A percentile compares a stretch with the other conserved stretches of the same genome.
phyloP scores from a whole-genome alignment of 305 asterid genomes.

The Rubia tinctorum region DNA sequence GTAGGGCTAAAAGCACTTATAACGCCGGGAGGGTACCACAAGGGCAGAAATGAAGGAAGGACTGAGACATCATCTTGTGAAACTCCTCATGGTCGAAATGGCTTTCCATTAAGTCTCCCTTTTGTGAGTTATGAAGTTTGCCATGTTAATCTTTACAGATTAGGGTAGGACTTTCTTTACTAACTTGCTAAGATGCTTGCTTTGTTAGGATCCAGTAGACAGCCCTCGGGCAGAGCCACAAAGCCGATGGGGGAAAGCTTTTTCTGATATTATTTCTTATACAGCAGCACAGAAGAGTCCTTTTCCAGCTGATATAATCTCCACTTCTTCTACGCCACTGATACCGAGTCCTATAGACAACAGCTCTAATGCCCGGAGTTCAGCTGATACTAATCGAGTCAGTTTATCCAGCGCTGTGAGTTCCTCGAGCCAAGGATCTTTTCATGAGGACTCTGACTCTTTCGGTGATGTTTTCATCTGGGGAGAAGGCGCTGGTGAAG shows the following conservation, averaged over 20 bases:
- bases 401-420: conserved; percentile 93
- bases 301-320: conserved; percentile 33
- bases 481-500: conserved; percentile 79
- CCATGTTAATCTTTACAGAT: conserved; percentile 9
- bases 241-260: conserved; percentile 73
- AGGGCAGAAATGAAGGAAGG: conserved; percentile 42
- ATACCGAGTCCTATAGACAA: conserved; percentile 41
- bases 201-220: conserved; percentile 57
- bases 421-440: conserved; percentile 91
- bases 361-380: conserved; percentile 43
- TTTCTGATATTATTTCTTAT: conserved; percentile 69
- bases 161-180: conserved; percentile 16
- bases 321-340: conserved; percentile 27
- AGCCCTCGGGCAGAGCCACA: conserved; percentile 47
- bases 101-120: conserved; percentile 38
- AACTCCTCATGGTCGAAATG: conserved; percentile 45
- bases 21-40: conserved; percentile 46
- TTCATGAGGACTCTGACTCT: conserved; percentile 68
- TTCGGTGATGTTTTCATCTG: conserved; percentile 90
- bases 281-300: conserved; percentile 57
- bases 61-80: conserved; percentile 42
- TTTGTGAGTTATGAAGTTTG: conserved; percentile 36
- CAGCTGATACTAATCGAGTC: conserved; percentile 59
- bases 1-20: conserved; percentile 74
- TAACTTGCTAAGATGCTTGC: conserved; percentile 20